Evolutionary conservation across 345 rosid species (phyloP), one percentile per base, ranked within the genome.

Genomic region (Microthlaspi erraticum): DNA sequence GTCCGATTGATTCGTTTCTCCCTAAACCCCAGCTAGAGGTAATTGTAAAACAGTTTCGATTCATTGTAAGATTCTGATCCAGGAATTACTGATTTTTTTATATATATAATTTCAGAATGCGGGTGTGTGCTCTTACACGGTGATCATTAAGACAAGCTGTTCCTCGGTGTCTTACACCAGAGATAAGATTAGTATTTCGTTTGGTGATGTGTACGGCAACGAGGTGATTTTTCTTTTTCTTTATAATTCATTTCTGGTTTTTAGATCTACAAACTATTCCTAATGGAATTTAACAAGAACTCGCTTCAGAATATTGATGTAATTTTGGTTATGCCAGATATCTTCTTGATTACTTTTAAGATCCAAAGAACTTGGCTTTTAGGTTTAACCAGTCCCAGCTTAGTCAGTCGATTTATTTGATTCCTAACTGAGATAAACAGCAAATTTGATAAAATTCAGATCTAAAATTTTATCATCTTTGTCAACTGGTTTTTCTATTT

Each of bases 171-270:
- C 70, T 16, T 80, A 74, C 51, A 88, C 91, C 5, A 80, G 88
- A 52, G 94, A 88, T 63, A 82, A 77, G 74, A 84, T 88, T 79
- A 84, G 91, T 59, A 80, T 88, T 5, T 23, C 89, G 0, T 88
- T 86, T 52, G 91, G 94, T n/a, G 91, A 88, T 72, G 84, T 84
- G 5, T 81, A 83, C 69, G 87, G 89, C 76, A 83, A 83, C 78
- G 83, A 88, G 94, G 94, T 88, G 2, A 19, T 36, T 19, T 49
- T 26, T 29, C 2, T 26, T 18, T 13, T 44, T 2, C 11, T 2
- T 52, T 13, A 2, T 13, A 2, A 11, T 12, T 60, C 32, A 18
- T 58, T 67, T 43, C 5, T 34, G 11, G 11, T 55, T 66, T 66
- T 66, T 60, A 13, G 42, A 41, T 74, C 49, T 59, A 44, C 56